phyloP scores from a whole-genome alignment of 305 asterid genomes.

The Fraxinus greggii region DNA sequence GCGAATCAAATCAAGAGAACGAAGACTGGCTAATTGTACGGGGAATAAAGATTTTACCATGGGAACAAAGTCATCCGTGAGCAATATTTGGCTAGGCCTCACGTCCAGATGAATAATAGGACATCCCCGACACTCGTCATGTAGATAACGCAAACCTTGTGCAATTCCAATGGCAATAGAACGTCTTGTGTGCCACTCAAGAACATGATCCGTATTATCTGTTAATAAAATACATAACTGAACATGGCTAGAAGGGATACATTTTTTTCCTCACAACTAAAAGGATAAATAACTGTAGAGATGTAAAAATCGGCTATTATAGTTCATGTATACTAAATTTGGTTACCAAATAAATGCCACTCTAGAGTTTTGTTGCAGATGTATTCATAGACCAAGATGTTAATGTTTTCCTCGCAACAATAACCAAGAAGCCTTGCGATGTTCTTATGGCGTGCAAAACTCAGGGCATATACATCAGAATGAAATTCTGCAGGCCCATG shows the following conservation, averaged over 20 bases:
- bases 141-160: slow-evolving; percentile 56
- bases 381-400: slow-evolving; percentile 64
- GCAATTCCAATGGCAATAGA: slow-evolving; percentile 62
- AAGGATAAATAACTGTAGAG: not conserved
- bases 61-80: slow-evolving; percentile 41
- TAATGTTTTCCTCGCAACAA: slow-evolving; percentile 45
- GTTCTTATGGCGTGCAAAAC: slow-evolving; percentile 62
- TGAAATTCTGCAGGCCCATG: slow-evolving; percentile 47
- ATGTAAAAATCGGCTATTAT: not conserved
- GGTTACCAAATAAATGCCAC: slow-evolving; percentile 79
- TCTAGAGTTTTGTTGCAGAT: slow-evolving; percentile 60
- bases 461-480: slow-evolving; percentile 47
- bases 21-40: not conserved
- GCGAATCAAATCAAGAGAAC: not conserved
- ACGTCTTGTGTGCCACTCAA: slow-evolving; percentile 45
- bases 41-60: slow-evolving; percentile 33
- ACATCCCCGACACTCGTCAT: slow-evolving; percentile 54
- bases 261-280: not conserved
- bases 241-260: not conserved
- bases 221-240: slow-evolving; percentile 11
- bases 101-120: slow-evolving; percentile 48
- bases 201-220: slow-evolving; percentile 30
- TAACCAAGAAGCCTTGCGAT: slow-evolving; percentile 70
- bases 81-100: slow-evolving; percentile 46
- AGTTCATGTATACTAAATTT: not conserved